A percentile compares a stretch with the other conserved stretches of the same genome.
phyloP scores from a whole-genome alignment of 495 filamentous ascomycete species.

The Penicillium coprophilum region DNA sequence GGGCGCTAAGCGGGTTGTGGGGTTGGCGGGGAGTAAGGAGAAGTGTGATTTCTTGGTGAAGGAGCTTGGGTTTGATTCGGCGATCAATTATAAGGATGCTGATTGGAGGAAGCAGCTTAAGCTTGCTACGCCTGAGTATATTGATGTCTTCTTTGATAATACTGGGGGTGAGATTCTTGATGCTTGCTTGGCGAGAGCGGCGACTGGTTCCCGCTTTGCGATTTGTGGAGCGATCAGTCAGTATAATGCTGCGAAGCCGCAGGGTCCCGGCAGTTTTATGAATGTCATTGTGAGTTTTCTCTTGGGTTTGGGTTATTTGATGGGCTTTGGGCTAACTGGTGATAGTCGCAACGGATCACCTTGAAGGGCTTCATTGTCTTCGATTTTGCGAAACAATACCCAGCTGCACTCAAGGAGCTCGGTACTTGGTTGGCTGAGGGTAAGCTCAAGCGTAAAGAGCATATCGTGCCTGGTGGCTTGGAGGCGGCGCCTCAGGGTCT shows the following conservation, averaged over 20 bases:
- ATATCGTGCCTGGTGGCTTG: constrained; percentile 53
- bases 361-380: constrained; percentile 60
- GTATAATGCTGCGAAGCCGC: constrained; percentile 50
- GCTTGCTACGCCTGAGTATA: constrained; percentile 48
- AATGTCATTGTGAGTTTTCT: constrained; percentile 47
- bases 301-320: not conserved
- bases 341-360: constrained; percentile 48
- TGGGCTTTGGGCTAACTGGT: constrained; percentile 20
- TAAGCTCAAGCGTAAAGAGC: constrained; percentile 57
- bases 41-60: constrained; percentile 50
- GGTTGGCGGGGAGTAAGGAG: constrained; percentile 50
- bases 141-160: constrained; percentile 61
- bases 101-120: constrained; percentile 54
- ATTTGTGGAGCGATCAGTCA: constrained; percentile 57
- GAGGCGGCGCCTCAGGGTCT: constrained; percentile 49
- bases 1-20: constrained; percentile 54
- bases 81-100: constrained; percentile 57
- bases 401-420: constrained; percentile 46
- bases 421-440: constrained; percentile 51
- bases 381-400: constrained; percentile 50
- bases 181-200: constrained; percentile 48
- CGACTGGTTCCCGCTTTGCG: constrained; percentile 48
- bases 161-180: constrained; percentile 57
- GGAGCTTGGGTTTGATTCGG: constrained; percentile 51
- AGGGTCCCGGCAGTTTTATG: constrained; percentile 50